A percentile compares a stretch with the other conserved stretches of the same genome.
These are phyloP conservation scores for Simmondsia chinensis DNA, from an alignment of 148 eudicot species.

Conservation along the genomic window DNA sequence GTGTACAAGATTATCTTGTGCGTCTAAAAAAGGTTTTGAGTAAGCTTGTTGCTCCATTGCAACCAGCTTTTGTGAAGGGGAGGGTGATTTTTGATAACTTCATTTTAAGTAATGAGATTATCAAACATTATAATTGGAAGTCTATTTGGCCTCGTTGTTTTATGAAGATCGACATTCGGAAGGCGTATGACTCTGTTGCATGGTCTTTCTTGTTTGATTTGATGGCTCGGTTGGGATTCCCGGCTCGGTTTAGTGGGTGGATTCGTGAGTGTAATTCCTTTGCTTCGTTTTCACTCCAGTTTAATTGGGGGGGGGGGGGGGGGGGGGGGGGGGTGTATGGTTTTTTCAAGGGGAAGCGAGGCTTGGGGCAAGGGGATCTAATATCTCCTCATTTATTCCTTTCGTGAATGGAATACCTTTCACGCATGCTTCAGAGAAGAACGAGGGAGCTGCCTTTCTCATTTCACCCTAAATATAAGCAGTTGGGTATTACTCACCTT, in stretches of 20 bases:
- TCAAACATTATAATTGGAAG: background rate
- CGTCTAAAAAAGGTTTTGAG: background rate
- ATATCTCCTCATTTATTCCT: background rate
- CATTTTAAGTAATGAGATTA: background rate
- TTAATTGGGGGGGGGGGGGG: too few species aligned
- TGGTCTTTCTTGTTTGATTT: background rate
- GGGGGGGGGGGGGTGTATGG: background rate
- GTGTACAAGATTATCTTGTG: background rate
- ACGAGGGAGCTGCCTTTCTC: fast-evolving
- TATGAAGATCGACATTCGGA: background rate
- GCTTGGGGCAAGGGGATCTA: background rate
- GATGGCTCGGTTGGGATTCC: background rate
- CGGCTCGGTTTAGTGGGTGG: background rate
- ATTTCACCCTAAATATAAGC: background rate
- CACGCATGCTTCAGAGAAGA: background rate
- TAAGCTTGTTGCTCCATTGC: background rate
- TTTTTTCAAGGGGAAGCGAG: background rate
- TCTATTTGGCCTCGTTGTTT: background rate
- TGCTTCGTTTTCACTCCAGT: background rate
- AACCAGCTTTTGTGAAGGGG: background rate
- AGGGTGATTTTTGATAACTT: background rate
- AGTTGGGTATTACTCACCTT: background rate
- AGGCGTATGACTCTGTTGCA: too few species aligned
- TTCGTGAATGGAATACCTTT: background rate
- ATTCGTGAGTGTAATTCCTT: background rate